Evolutionary conservation across 306 rosid species (phyloP).

Genomic region (Casuarina glauca): DNA sequence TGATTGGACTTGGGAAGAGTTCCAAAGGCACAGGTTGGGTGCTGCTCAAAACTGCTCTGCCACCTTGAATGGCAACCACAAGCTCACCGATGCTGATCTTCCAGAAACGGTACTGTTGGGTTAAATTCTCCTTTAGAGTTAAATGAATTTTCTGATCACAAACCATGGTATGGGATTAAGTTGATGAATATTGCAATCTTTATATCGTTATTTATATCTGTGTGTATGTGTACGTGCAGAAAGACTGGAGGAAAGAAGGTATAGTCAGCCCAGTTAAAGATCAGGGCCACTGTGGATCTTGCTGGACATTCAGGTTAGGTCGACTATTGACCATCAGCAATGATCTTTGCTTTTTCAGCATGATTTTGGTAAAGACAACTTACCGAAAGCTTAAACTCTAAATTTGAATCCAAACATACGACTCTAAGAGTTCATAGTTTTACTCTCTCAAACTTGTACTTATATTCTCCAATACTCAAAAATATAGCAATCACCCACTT

Average conservation of each 20-base stretch:
- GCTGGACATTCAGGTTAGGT: slow-evolving; percentile 67
- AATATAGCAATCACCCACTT: neutral
- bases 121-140: too few species aligned
- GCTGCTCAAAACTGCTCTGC: slow-evolving; percentile 99
- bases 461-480: neutral
- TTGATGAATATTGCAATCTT: neutral
- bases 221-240: slow-evolving; percentile 41
- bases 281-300: slow-evolving; percentile 74
- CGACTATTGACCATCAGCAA: too few species aligned
- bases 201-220: neutral
- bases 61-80: slow-evolving; percentile 70
- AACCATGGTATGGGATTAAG: neutral
- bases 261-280: slow-evolving; percentile 81
- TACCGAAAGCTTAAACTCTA: too few species aligned
- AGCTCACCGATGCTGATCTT: slow-evolving; percentile 51
- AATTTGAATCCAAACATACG: too few species aligned
- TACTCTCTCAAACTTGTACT: too few species aligned
- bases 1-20: slow-evolving; percentile 98
- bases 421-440: too few species aligned
- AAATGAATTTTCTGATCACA: neutral
- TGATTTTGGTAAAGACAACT: neutral
- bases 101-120: slow-evolving; percentile 51
- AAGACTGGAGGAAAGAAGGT: slow-evolving; percentile 87
- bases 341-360: too few species aligned
- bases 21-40: slow-evolving; percentile 63